Evolutionary conservation across 441 rosid species (phyloP), one percentile per base, ranked within the genome.

Genomic region (Croton setiger): DNA sequence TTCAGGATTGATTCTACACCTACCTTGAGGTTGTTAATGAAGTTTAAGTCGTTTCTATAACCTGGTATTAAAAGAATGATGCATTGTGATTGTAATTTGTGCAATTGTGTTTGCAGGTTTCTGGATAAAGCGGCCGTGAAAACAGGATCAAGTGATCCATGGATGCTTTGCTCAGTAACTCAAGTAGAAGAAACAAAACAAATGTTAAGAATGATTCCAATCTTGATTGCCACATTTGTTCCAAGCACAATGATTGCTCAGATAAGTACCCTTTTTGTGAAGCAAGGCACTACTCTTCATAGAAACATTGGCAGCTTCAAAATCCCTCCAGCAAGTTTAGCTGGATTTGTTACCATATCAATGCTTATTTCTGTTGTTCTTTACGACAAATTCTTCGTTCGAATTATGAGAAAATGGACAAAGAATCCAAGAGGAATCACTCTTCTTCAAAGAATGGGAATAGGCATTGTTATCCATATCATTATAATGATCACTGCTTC

Each of bases 171-270:
- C 75, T 49, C 93, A 4, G 88, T 87, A 18, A 91, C 96, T 13
- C 91, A 88, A 82, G 96, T 94, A 0, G 97, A 94, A 74, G 98
- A 94, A 76, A 88, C 97, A 1, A 92, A 94, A 60, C 96, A 91
- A 60, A 92, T 94, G 92, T 35, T 94, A 65, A 72, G 87, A 74
- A 92, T 91, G 98, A 72, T 91, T 52, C 97, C 96, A 2, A 79
- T 92, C 64, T 54, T 83, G 72, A 12, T 85, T 20, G 75, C 91
- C 10, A 88, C 96, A 1, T 84, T 91, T 21, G 77, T 94, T 31
- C 98, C 97, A 0, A 85, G 90, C 84, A 80, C 85, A 36, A 84
- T 87, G 90, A 0, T 84, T 7, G 93, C 97, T 60, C 97, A 91
- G 60, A 61, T 76, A 75, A 71, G 65, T 69, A 91, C 98, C 67